phyloP scores from a whole-genome alignment of 768 basidiomycete species.

The Cyclocybe aegerita region DNA sequence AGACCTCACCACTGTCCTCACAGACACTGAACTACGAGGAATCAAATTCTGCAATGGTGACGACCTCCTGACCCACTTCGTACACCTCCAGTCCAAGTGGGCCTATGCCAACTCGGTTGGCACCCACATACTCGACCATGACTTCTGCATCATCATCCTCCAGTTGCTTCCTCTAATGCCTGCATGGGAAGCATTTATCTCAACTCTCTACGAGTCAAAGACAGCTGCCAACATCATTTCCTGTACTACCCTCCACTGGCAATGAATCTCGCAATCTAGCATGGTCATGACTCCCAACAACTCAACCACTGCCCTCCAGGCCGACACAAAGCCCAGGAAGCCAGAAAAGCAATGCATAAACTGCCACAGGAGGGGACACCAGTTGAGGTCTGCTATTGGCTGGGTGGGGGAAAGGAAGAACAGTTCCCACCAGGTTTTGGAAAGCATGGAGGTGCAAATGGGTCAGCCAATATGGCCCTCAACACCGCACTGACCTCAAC shows the following conservation, averaged over 20 bases:
- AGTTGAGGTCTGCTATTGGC: slow-evolving; percentile 26
- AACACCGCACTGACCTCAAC: not conserved
- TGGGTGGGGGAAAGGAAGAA: not conserved
- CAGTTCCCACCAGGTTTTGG: slow-evolving; percentile 1
- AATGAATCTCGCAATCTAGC: too few species aligned
- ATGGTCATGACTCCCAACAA: too few species aligned
- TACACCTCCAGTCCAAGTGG: slow-evolving; percentile 13
- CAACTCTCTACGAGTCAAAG: slow-evolving; percentile 9
- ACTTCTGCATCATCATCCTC: slow-evolving; percentile 18
- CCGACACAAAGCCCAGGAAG: too few species aligned
- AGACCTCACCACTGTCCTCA: slow-evolving; percentile 8
- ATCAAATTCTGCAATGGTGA: slow-evolving; percentile 4
- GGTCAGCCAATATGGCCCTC: not conserved
- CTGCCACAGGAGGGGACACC: not conserved
- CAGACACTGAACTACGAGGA: slow-evolving; percentile 6
- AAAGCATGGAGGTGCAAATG: not conserved
- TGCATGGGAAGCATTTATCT: slow-evolving; percentile 19
- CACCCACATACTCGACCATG: slow-evolving; percentile 9
- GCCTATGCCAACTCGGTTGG: slow-evolving; percentile 14
- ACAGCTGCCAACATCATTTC: slow-evolving; percentile 11
- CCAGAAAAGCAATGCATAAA: not conserved
- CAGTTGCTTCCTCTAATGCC: slow-evolving; percentile 17
- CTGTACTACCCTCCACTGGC: too few species aligned
- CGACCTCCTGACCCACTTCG: slow-evolving; percentile 14
- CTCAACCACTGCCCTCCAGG: slow-evolving; percentile 1